A percentile compares a stretch with the other conserved stretches of the same genome.
phyloP scores from a whole-genome alignment of 768 basidiomycete genomes.

The Roridomyces roridus region DNA sequence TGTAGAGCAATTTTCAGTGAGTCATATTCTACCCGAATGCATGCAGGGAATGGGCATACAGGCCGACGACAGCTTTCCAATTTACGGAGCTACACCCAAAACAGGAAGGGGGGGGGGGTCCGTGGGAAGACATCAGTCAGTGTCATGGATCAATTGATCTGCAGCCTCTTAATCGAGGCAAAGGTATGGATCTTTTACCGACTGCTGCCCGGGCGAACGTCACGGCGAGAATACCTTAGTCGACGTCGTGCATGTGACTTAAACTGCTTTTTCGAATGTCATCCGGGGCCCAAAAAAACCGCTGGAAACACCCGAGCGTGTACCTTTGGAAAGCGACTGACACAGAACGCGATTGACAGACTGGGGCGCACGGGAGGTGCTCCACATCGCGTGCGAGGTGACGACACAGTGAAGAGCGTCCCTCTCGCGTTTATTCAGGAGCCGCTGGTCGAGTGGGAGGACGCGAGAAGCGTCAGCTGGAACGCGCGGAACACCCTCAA shows the following conservation, averaged over 20 bases:
- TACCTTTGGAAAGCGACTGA: conserved; percentile 95
- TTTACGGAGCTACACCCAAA: too few relatives aligned
- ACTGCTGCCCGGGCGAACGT: conserved; percentile 96
- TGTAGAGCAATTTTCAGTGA: too few relatives aligned
- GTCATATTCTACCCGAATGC: too few relatives aligned
- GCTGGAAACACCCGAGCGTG: conserved; percentile 87
- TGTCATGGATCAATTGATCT: too few relatives aligned
- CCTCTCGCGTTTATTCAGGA: conserved; percentile 97
- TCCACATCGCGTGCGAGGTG: conserved; percentile 89
- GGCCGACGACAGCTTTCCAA: too few relatives aligned
- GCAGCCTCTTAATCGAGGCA: too few relatives aligned
- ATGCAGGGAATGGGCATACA: too few relatives aligned
- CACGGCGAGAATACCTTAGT: conserved; percentile 98
- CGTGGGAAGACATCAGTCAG: too few relatives aligned
- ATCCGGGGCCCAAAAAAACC: conserved; percentile 73
- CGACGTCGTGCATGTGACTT: conserved; percentile 97
- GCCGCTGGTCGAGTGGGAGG: conserved; percentile 95
- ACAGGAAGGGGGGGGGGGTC: too few relatives aligned
- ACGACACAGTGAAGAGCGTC: conserved; percentile 92
- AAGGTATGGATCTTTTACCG: too few relatives aligned
- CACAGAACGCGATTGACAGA: conserved; percentile 91
- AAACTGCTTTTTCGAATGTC: conserved; percentile 88
- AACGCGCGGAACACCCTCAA: conserved; percentile 54
- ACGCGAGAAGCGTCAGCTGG: conserved; percentile 74
- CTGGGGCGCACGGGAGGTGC: conserved; percentile 95